A percentile compares a stretch with the other conserved stretches of the same genome.
Conservation (phyloP, 2,329 filamentous ascomycete genomes). For the Eurotiales sp. region DNA sequence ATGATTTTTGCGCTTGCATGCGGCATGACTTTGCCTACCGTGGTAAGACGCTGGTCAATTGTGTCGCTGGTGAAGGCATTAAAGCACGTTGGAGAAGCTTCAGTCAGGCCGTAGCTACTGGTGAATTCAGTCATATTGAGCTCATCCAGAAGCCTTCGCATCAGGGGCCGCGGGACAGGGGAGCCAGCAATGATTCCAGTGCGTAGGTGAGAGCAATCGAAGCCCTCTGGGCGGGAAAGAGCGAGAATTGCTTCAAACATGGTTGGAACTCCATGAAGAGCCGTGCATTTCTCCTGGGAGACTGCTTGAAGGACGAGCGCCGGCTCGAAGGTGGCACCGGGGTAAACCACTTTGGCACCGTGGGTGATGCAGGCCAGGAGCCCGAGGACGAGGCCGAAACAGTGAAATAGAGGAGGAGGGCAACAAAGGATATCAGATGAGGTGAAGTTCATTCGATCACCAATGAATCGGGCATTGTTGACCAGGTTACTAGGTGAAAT, state of each 20-base stretch:
- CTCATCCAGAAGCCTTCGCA: conserved; percentile 66
- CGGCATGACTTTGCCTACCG: conserved; percentile 72
- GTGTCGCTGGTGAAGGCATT: conserved; percentile 73
- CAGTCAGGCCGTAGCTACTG: conserved; percentile 66
- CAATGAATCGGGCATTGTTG: conserved; percentile 68
- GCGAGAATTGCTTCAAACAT: conserved; percentile 70
- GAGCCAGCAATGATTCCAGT: conserved; percentile 78
- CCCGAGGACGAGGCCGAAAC: conserved; percentile 76
- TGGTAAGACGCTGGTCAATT: conserved; percentile 62
- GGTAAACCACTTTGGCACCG: conserved; percentile 72
- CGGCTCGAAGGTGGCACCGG: conserved; percentile 69
- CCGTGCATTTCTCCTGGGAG: conserved; percentile 65
- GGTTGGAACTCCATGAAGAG: conserved; percentile 74
- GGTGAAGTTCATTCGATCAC: conserved; percentile 68
- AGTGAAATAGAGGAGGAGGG: conserved; percentile 80
- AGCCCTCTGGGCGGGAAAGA: conserved; percentile 44
- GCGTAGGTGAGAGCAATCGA: conserved; percentile 54
- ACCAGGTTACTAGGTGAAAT: conserved; percentile 42
- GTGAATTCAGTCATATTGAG: conserved; percentile 74
- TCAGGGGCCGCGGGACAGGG: conserved; percentile 69
- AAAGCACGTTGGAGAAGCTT: conserved; percentile 76
- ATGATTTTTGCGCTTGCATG: conserved; percentile 76
- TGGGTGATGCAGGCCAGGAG: conserved; percentile 70
- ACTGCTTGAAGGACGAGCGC: conserved; percentile 64
- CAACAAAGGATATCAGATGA: conserved; percentile 69